Evolutionary conservation across 2,329 filamentous ascomycete species (phyloP).

Genomic region (Hymenoscyphus fraxineus): DNA sequence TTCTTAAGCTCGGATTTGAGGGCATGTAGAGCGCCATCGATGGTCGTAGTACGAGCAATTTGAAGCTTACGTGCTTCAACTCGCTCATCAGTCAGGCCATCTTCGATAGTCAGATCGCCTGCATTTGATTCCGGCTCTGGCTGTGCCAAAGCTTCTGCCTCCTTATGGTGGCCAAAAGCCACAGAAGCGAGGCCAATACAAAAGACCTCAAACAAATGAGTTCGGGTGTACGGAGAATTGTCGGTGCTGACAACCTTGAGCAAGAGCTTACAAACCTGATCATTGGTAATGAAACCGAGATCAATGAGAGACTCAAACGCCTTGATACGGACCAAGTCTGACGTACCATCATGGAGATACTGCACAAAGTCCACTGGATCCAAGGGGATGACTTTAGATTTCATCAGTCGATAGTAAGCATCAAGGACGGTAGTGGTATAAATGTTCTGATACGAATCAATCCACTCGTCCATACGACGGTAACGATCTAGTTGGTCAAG

Average conservation of each 20-base stretch:
- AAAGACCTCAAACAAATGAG: slow-evolving; percentile 56
- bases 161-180: slow-evolving; percentile 56
- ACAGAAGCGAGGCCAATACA: slow-evolving; percentile 58
- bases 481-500: slow-evolving; percentile 65
- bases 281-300: slow-evolving; percentile 56
- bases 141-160: slow-evolving; percentile 15
- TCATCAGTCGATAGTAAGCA: slow-evolving; percentile 61
- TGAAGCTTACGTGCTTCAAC: slow-evolving; percentile 44
- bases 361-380: slow-evolving; percentile 56
- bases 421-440: slow-evolving; percentile 61
- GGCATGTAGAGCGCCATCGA: slow-evolving; percentile 44
- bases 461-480: slow-evolving; percentile 65
- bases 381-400: slow-evolving; percentile 55
- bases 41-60: slow-evolving; percentile 46
- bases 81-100: slow-evolving; percentile 45
- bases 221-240: slow-evolving; percentile 59
- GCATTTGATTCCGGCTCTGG: slow-evolving; percentile 15
- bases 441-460: slow-evolving; percentile 63
- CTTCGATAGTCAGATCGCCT: slow-evolving; percentile 23
- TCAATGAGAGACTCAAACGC: slow-evolving; percentile 62
- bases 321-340: slow-evolving; percentile 61
- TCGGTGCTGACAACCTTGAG: slow-evolving; percentile 58
- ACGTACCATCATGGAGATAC: slow-evolving; percentile 62
- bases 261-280: slow-evolving; percentile 53
- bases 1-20: slow-evolving; percentile 46